Conservation (phyloP, 257 asterid species). For the Primulina eburnea region DNA sequence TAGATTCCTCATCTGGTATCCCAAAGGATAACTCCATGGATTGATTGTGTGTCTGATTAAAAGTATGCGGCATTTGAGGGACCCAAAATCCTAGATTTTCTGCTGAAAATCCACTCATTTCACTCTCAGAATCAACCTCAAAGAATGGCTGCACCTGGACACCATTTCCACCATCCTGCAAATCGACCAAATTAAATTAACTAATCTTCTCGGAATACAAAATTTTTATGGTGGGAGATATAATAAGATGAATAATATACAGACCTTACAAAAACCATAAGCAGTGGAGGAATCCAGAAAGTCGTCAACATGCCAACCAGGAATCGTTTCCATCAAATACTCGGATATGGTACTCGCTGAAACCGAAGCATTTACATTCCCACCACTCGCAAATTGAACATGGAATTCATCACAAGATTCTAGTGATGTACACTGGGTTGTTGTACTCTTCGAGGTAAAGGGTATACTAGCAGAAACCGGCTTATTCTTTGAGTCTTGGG, state of each 20-base stretch:
- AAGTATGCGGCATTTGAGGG: slow-evolving; percentile 47
- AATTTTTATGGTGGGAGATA: too few species aligned
- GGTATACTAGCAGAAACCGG: slow-evolving; percentile 23
- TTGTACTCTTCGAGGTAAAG: slow-evolving; percentile 28
- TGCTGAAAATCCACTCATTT: slow-evolving; percentile 28
- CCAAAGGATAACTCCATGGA: slow-evolving; percentile 35
- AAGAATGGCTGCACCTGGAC: neutral
- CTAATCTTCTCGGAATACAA: neutral
- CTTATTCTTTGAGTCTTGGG: slow-evolving; percentile 27
- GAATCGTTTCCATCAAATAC: slow-evolving; percentile 67
- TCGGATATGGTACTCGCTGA: slow-evolving; percentile 71
- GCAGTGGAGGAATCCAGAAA: slow-evolving; percentile 56
- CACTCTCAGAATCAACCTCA: slow-evolving; percentile 14
- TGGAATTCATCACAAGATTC: slow-evolving; percentile 17
- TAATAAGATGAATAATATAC: slow-evolving; percentile 11
- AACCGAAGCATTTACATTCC: slow-evolving; percentile 18
- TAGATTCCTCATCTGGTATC: slow-evolving; percentile 41
- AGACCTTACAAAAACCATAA: slow-evolving; percentile 54
- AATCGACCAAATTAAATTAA: neutral
- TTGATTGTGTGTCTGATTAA: slow-evolving; percentile 35
- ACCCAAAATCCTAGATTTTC: slow-evolving; percentile 61
- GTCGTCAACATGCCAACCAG: slow-evolving; percentile 94
- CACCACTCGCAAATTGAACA: slow-evolving; percentile 25
- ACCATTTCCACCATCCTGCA: neutral
- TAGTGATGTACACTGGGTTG: slow-evolving; percentile 12